Base-by-base conservation (phyloP, 1,139 yeast species). In the Candida tropicalis region DNA sequence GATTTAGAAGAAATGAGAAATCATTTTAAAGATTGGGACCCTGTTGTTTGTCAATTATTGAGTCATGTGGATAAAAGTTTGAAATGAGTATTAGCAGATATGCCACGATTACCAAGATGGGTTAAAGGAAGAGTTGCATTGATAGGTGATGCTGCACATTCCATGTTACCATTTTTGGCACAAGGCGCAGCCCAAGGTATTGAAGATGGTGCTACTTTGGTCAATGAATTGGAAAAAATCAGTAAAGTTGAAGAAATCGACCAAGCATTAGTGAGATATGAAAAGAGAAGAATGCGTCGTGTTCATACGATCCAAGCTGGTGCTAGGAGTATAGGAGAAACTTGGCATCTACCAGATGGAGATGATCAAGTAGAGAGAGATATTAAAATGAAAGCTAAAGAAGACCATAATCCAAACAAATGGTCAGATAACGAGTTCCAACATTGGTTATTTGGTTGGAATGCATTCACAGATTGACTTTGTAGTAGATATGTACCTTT, bases 141-240 rank as follows among this genome's bases (percentile, higher is more conserved):
- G 24, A 39, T 68, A 13, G 73, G 73, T n/a, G 75, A 68, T 51
- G 63, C 71, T 2, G 64, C 67, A 18, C 75, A 69, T 50, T 66
- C 74, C 3, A 69, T 69, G 47, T 54, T 69, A 49, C 45, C 75
- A 4, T 69, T 68, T 50, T 56, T 68, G 40, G 69, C 72, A 7
- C 67, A 65, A 40, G 75, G 75, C 13, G 74, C 74, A 10, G 69
- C 68, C 3, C 68, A 66, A 49, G 73, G 74, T 1, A 57, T 69
- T 41, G 75, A 60, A 48, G 65, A 60, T 45, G 54, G 60, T 5
- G 63, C 62, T 10, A 58, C 58, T 12, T 50, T 59, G 31, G 50
- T 51, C 13, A 54, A 50, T 8, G 42, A 50, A 38, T 47, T 54
- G 35, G 37, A 46, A 29, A 42, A 41, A 17, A 45, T 53, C 28